Percentiles rank a stretch among this genome's conserved stretches.
phyloP scores from a whole-genome alignment of 202 grass and related monocot species.

The Schoenoplectus tabernaemontani region DNA sequence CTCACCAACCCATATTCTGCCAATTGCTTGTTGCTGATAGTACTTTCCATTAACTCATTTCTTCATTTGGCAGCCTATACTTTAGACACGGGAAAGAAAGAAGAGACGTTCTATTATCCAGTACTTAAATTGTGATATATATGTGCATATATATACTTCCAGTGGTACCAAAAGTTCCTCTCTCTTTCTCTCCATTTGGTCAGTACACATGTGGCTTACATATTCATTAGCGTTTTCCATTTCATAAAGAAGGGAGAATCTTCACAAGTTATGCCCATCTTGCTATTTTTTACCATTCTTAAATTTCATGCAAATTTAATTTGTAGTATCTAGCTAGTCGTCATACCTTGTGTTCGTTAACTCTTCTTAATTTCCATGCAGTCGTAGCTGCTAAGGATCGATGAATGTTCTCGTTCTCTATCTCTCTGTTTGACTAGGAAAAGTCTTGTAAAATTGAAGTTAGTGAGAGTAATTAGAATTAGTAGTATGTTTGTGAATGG shows the following conservation, averaged over 20 bases:
- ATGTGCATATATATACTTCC: not conserved
- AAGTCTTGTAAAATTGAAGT: not conserved
- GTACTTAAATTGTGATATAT: not conserved
- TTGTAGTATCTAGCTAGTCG: not conserved
- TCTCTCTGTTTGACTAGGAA: not conserved
- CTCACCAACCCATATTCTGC: constrained; percentile 2
- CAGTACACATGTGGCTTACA: not conserved
- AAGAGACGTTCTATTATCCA: not conserved
- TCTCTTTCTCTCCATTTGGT: not conserved
- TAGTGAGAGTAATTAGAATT: not conserved
- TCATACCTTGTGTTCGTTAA: not conserved
- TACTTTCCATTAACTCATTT: not conserved
- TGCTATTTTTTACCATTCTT: not conserved
- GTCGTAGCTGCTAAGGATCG: too few species aligned
- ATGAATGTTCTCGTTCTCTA: not conserved
- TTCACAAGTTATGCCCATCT: not conserved
- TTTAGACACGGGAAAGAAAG: not conserved
- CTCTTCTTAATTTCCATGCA: too few species aligned
- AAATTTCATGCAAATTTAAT: not conserved
- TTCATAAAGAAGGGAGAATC: not conserved
- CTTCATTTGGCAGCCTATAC: not conserved
- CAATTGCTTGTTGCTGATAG: constrained; percentile 9
- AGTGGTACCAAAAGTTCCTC: not conserved
- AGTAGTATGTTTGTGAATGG: not conserved
- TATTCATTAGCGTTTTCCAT: not conserved